These are phyloP conservation scores for Hortiboletus campestris DNA, from an alignment of 768 basidiomycete species.

Conservation along the genomic window DNA sequence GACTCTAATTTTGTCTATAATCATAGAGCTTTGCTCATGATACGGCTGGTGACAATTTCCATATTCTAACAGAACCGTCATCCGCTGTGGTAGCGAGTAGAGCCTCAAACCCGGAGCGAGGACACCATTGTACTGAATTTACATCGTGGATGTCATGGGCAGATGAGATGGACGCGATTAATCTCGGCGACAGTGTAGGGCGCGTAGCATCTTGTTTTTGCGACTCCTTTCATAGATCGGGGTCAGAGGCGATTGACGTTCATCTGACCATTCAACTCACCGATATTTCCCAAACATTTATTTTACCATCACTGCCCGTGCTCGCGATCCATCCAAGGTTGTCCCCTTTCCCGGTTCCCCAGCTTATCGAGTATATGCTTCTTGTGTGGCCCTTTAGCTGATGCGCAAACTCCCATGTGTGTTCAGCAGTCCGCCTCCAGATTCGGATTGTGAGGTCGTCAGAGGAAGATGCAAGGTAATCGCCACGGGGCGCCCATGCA, in stretches of 20 bases:
- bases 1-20: too few relatives aligned
- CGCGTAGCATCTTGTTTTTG: constrained; percentile 5
- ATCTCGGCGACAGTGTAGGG: constrained; percentile 33
- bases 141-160: constrained; percentile 86
- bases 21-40: background rate
- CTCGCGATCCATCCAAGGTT: constrained; percentile 81
- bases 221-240: constrained; percentile 15
- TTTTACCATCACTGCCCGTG: constrained; percentile 79
- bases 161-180: constrained; percentile 56
- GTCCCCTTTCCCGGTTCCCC: constrained; percentile 48
- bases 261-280: constrained; percentile 35
- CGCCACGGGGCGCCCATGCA: constrained; percentile 74
- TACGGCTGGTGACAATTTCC: constrained; percentile 44
- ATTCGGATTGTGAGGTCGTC: constrained; percentile 83
- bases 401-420: constrained; percentile 61
- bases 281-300: constrained; percentile 78
- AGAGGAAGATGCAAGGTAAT: constrained; percentile 82
- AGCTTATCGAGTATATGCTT: constrained; percentile 78
- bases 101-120: constrained; percentile 57
- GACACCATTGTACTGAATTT: constrained; percentile 85
- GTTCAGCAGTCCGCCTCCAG: constrained; percentile 68
- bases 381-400: constrained; percentile 66
- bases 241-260: background rate
- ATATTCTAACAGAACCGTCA: constrained; percentile 80
- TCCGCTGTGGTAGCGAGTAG: constrained; percentile 83